These are phyloP conservation scores for Calonectria henricotiae DNA, from an alignment of 2,329 filamentous ascomycete genomes.

Conservation along the genomic window DNA sequence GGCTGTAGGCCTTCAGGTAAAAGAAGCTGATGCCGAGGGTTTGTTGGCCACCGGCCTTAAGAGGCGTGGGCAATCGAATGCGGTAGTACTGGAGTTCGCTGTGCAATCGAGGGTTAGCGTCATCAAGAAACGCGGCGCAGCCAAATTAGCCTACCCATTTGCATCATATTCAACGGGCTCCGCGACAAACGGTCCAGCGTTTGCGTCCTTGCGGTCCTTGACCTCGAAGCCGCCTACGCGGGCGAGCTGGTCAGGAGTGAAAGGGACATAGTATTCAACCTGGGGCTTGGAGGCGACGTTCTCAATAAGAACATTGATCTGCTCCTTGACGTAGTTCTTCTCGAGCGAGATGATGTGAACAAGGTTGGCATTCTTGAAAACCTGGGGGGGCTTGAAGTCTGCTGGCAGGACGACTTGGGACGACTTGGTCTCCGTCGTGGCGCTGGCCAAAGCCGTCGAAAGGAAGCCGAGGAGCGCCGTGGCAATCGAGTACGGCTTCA, in stretches of 20 bases:
- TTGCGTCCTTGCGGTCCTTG: conserved; percentile 88
- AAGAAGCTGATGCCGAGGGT: conserved; percentile 92
- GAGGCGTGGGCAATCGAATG: conserved; percentile 82
- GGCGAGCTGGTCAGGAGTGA: conserved; percentile 82
- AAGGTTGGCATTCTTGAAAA: conserved; percentile 94
- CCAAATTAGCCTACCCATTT: conserved; percentile 66
- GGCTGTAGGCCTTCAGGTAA: conserved; percentile 82
- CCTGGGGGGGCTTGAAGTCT: conserved; percentile 87
- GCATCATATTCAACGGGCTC: conserved; percentile 78
- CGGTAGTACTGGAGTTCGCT: conserved; percentile 88
- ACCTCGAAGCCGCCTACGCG: conserved; percentile 91
- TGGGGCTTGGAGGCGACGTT: conserved; percentile 87
- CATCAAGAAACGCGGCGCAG: conserved; percentile 4
- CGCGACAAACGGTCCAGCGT: conserved; percentile 77
- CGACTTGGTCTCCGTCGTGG: conserved; percentile 62
- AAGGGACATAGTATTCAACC: conserved; percentile 92
- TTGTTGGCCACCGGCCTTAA: conserved; percentile 83
- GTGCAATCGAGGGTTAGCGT: conserved; percentile 41
- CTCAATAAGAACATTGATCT: conserved; percentile 94
- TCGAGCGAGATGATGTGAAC: conserved; percentile 93
- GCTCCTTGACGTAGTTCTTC: conserved; percentile 92
- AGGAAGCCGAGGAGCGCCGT: conserved; percentile 74
- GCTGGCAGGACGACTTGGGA: conserved; percentile 74
- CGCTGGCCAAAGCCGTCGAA: conserved; percentile 63
- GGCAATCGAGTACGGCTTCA: conserved; percentile 67